Evolutionary conservation across 2,329 filamentous ascomycete species (phyloP), one percentile per base, ranked within the genome.

Genomic region (Cercospora brassicicola): DNA sequence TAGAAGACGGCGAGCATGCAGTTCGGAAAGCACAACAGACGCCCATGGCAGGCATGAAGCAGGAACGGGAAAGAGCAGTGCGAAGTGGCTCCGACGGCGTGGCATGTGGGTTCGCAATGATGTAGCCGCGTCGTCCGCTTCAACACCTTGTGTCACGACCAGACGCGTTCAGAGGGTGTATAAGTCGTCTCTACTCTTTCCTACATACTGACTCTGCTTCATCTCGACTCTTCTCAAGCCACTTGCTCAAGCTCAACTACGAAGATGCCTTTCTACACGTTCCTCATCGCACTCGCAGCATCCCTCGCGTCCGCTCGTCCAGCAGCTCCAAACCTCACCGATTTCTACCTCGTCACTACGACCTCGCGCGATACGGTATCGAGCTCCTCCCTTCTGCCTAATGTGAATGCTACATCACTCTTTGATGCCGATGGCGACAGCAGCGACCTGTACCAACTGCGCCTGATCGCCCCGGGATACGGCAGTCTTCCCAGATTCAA

Each of bases 311-410:
- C 18, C 62, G 51, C 53, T 28, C 36, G 60, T 18, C 62, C 62
- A 36, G 28, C 56, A 62, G 20, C 56, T 30, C 57, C 67, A 59
- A 66, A 65, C 39, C 68, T 57, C 39, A 73, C 72, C 42, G 71
- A 77, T 65, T 81, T 82, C 76, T 75, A 78, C 66, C 78, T 82
- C 67, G 78, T 81, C n/a, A 81, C 80, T 2, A 79, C 80, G 15
- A 68, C 76, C 56, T 76, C 78, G 62, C 64, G 71, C 36, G 62
- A 70, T 23, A 48, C 73, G 4, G 70, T 70, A 7, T 53, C 65
- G 20, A 77, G 79, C 67, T 75, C 78, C 20, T 76, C 76, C 7
- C 62, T 72, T 18, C 76, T 82, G 7, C 72, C 75, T 28, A 71
- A 76, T 62, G 80, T 81, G 30, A 78, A 75, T 33, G 79, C 79